Evolutionary conservation across 352 stramenopile genomes (phyloP).

Genomic region (Phytophthora ramorum): DNA sequence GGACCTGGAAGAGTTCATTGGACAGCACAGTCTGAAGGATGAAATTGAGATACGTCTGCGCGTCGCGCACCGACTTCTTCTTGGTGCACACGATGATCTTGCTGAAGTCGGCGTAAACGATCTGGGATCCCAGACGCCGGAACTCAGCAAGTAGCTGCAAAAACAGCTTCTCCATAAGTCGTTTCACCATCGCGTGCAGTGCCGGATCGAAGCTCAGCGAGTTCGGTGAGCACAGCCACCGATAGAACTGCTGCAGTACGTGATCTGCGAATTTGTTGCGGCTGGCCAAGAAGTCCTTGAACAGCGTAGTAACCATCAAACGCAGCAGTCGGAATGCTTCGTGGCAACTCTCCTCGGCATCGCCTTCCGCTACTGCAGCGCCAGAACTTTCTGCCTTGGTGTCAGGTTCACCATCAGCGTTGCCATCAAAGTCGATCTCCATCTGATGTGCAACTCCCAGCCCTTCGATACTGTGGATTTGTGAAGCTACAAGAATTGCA

Average conservation of each 20-base stretch:
- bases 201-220: constrained; percentile 94
- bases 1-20: constrained; percentile 86
- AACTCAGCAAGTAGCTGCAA: constrained; percentile 94
- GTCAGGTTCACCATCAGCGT: constrained; percentile 18
- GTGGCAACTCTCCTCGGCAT: constrained; percentile 92
- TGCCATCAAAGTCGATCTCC: constrained; percentile 70
- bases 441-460: constrained; percentile 63
- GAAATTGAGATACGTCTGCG: constrained; percentile 95
- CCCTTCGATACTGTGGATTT: constrained; percentile 81
- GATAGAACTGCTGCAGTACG: constrained; percentile 96
- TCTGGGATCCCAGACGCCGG: constrained; percentile 92
- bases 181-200: constrained; percentile 94
- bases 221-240: constrained; percentile 93
- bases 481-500: constrained; percentile 71
- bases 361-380: constrained; percentile 39
- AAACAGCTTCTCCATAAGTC: constrained; percentile 96
- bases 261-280: constrained; percentile 95
- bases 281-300: constrained; percentile 92
- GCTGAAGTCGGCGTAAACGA: constrained; percentile 93
- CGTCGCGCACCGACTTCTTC: constrained; percentile 81
- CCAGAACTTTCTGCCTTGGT: constrained; percentile 14
- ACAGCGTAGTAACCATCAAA: constrained; percentile 92
- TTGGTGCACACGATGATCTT: constrained; percentile 77
- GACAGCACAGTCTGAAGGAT: constrained; percentile 92
- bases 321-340: constrained; percentile 93